Conservation (phyloP, 1,284 basidiomycete species). For the Fistulinella cinereoalba region DNA sequence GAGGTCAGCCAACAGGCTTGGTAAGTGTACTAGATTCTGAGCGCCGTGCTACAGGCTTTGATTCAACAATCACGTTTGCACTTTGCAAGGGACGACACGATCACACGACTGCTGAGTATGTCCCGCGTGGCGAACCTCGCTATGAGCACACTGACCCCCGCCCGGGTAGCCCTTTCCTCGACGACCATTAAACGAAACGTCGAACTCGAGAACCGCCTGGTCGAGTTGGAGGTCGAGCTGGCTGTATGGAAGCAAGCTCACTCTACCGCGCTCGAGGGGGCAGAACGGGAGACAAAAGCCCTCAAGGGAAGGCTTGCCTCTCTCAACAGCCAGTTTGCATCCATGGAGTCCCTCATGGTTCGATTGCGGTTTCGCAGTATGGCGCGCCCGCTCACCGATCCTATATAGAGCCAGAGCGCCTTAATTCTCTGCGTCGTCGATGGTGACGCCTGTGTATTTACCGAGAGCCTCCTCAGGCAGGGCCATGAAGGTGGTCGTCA, state of each 20-base stretch:
- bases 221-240: constrained; percentile 67
- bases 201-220: constrained; percentile 58
- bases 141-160: constrained; percentile 11
- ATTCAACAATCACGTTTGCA: constrained; percentile 21
- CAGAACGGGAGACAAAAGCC: constrained; percentile 56
- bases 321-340: constrained; percentile 58
- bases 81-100: constrained; percentile 57
- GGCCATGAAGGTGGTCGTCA: constrained; percentile 65
- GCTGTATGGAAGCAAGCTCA: constrained; percentile 69
- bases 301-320: constrained; percentile 62
- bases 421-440: constrained; percentile 73
- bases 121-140: constrained; percentile 6
- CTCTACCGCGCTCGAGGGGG: constrained; percentile 52
- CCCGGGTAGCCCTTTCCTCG: constrained; percentile 55
- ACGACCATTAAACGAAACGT: constrained; percentile 60
- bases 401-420: constrained; percentile 51
- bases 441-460: constrained; percentile 68
- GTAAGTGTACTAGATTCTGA: constrained; percentile 38
- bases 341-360: constrained; percentile 55
- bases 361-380: too few species aligned
- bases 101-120: constrained; percentile 57
- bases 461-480: constrained; percentile 51
- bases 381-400: too few species aligned
- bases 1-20: constrained; percentile 61
- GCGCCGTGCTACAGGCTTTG: constrained; percentile 17